These are phyloP conservation scores for Paxillus rubicundulus DNA, from an alignment of 768 basidiomycete species.

Conservation along the genomic window DNA sequence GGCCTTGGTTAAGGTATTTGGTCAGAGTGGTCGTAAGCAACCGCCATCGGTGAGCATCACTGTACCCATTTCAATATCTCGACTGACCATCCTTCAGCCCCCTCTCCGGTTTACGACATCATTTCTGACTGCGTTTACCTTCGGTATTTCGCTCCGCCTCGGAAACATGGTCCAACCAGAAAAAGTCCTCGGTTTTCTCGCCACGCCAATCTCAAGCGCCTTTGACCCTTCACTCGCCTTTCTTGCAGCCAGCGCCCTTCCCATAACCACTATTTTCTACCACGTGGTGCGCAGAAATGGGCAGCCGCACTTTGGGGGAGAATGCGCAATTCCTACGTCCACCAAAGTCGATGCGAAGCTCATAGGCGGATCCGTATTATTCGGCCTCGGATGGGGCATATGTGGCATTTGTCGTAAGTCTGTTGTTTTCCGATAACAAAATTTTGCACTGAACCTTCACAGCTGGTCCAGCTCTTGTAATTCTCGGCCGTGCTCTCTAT, in stretches of 20 bases:
- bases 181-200: constrained; percentile 51
- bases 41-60: background rate
- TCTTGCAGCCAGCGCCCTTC: constrained; percentile 52
- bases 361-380: constrained; percentile 50
- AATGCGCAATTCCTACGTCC: constrained; percentile 41
- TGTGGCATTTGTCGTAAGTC: constrained; percentile 61
- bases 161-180: constrained; percentile 50
- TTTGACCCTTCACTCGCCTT: constrained; percentile 59
- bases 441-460: background rate
- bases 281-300: constrained; percentile 35
- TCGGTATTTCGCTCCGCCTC: constrained; percentile 52
- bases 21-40: background rate
- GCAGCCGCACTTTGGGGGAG: constrained; percentile 42
- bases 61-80: background rate
- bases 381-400: constrained; percentile 63
- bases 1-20: background rate
- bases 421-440: background rate
- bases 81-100: constrained; percentile 3
- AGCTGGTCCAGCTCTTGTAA: constrained; percentile 66
- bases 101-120: constrained; percentile 40
- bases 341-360: constrained; percentile 45
- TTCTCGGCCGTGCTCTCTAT: constrained; percentile 50
- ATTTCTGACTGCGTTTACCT: constrained; percentile 45
- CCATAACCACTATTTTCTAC: constrained; percentile 45
- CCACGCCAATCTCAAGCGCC: constrained; percentile 45